Evolutionary conservation across 2,329 filamentous ascomycete genomes (phyloP).

Genomic region (Pseudophaeomoniella oleicola): DNA sequence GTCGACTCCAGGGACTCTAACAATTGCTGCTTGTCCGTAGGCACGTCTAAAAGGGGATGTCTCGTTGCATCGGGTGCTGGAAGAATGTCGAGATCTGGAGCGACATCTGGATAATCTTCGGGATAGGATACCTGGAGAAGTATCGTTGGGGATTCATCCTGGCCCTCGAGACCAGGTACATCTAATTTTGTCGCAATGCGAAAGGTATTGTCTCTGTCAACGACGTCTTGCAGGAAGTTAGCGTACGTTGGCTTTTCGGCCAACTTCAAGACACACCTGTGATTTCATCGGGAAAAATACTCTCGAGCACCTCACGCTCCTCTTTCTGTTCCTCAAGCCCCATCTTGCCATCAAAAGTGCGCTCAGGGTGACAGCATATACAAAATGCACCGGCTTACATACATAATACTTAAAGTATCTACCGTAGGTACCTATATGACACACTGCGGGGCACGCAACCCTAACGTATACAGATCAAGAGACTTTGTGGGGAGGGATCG

Average conservation of each 20-base stretch:
- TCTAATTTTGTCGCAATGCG: slow-evolving; percentile 78
- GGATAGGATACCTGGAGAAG: slow-evolving; percentile 79
- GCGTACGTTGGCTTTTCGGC: no score
- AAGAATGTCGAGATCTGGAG: slow-evolving; percentile 68
- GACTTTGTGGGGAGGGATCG: no score
- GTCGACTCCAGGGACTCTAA: slow-evolving; percentile 57
- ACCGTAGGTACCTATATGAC: no score
- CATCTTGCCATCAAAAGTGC: slow-evolving; percentile 27
- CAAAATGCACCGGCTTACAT: no score
- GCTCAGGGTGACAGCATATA: no score
- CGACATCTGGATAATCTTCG: slow-evolving; percentile 76
- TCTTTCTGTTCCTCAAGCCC: slow-evolving; percentile 75
- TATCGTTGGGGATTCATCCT: slow-evolving; percentile 49
- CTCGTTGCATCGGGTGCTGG: slow-evolving; percentile 54
- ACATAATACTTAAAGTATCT: no score
- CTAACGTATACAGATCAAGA: no score
- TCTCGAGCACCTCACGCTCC: slow-evolving; percentile 94
- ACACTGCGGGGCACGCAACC: no score
- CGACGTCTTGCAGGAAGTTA: slow-evolving; percentile 50
- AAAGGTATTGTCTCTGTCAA: slow-evolving; percentile 61
- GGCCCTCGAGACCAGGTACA: slow-evolving; percentile 47
- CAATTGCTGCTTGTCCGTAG: slow-evolving; percentile 62
- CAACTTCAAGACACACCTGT: slow-evolving; percentile 61
- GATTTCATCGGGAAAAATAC: slow-evolving; percentile 96
- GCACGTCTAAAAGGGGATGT: slow-evolving; percentile 62